These are phyloP conservation scores for Chalciporus pseudorubinellus DNA, from an alignment of 768 basidiomycete species.

Conservation along the genomic window DNA sequence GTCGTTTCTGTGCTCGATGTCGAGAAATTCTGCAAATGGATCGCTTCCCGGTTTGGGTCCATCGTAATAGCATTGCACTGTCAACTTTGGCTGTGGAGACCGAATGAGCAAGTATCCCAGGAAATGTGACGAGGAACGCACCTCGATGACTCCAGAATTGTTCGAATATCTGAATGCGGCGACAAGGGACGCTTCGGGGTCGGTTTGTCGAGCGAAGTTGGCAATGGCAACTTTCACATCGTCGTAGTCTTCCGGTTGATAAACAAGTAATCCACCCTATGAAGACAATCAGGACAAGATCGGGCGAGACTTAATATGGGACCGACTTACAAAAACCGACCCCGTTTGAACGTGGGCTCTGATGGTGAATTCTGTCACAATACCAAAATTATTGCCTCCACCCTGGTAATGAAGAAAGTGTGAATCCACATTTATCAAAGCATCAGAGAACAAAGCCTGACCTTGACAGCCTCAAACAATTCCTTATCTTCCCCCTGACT, in stretches of 20 bases:
- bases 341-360: conserved; percentile 12
- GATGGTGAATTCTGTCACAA: conserved; percentile 26
- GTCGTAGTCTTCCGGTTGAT: background rate
- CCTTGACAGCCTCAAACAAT: conserved; percentile 10
- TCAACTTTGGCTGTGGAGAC: background rate
- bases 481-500: background rate
- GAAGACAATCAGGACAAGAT: background rate
- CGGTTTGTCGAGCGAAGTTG: conserved; percentile 1
- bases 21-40: background rate
- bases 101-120: background rate
- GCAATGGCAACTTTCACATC: conserved; percentile 4
- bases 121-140: background rate
- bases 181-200: conserved; percentile 11
- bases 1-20: background rate
- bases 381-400: conserved; percentile 30
- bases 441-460: background rate
- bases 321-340: conserved; percentile 7
- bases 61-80: conserved; percentile 11
- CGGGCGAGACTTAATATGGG: background rate
- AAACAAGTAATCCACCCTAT: conserved; percentile 7
- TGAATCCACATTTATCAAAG: too few relatives aligned
- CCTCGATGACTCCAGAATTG: conserved; percentile 1
- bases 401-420: conserved; percentile 7
- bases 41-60: background rate
- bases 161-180: conserved; percentile 5